Evolutionary conservation across 768 basidiomycete species (phyloP).

Genomic region (Serendipita vermifera): DNA sequence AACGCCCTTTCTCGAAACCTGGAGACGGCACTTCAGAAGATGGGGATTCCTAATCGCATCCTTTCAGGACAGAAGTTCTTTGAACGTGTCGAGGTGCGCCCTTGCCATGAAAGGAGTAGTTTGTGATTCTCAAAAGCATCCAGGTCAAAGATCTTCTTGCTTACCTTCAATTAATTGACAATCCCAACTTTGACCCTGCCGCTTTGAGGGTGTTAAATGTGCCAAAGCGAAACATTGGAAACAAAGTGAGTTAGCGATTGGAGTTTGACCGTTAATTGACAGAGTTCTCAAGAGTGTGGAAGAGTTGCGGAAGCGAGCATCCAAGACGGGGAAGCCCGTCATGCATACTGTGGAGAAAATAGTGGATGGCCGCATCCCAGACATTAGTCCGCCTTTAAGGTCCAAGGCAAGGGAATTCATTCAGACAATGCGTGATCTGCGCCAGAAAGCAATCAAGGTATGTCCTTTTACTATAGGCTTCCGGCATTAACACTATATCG

Average conservation of each 20-base stretch:
- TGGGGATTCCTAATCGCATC: constrained; percentile 63
- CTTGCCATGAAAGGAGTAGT: background rate
- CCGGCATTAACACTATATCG: background rate
- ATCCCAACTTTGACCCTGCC: constrained; percentile 51
- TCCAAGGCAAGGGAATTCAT: constrained; percentile 52
- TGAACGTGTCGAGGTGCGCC: constrained; percentile 57
- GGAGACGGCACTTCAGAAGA: constrained; percentile 62
- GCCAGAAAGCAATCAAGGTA: constrained; percentile 43
- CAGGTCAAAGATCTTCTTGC: constrained; percentile 72
- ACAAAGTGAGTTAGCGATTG: constrained; percentile 41
- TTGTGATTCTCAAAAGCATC: background rate
- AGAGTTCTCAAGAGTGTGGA: constrained; percentile 37
- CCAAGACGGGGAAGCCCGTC: constrained; percentile 37
- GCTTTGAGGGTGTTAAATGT: constrained; percentile 60
- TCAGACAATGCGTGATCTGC: constrained; percentile 37
- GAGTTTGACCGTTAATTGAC: background rate
- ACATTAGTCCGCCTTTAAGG: constrained; percentile 54
- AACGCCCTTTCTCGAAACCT: constrained; percentile 66
- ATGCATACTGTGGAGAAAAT: constrained; percentile 53
- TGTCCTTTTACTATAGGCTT: too few relatives aligned
- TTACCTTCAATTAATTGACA: constrained; percentile 73
- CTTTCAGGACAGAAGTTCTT: constrained; percentile 80
- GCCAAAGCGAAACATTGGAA: constrained; percentile 60
- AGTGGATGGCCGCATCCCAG: constrained; percentile 43
- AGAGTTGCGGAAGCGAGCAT: constrained; percentile 44